Conservation (phyloP, 2,329 filamentous ascomycete species). For the Pezicula neosporulosa region DNA sequence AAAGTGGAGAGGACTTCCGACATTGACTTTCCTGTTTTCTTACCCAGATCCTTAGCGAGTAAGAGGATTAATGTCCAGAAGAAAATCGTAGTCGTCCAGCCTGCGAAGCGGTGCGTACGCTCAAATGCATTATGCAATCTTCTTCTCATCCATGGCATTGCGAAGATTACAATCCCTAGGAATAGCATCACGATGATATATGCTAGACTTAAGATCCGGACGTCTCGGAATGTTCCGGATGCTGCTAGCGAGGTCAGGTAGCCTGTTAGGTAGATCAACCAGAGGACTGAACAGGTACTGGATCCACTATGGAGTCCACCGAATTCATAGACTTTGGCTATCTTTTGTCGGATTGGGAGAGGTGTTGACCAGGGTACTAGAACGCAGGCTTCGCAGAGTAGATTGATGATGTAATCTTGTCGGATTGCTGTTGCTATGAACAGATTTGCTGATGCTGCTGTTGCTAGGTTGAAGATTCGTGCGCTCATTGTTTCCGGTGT, state of each 20-base stretch:
- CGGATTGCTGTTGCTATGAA: constrained; percentile 30
- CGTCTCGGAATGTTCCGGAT: background rate
- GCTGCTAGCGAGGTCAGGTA: constrained; percentile 3
- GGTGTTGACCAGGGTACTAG: constrained; percentile 40
- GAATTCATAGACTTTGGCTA: constrained; percentile 46
- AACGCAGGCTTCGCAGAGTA: constrained; percentile 40
- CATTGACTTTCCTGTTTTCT: background rate
- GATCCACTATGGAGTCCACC: constrained; percentile 48
- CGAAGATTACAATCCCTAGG: constrained; percentile 32
- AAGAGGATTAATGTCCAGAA: constrained; percentile 47
- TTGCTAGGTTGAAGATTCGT: background rate
- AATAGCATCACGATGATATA: background rate
- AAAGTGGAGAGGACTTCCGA: constrained; percentile 9
- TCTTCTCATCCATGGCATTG: constrained; percentile 46
- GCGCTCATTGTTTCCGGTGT: background rate
- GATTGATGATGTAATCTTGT: constrained; percentile 48
- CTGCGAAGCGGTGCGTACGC: constrained; percentile 50
- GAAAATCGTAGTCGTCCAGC: constrained; percentile 47
- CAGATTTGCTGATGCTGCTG: background rate
- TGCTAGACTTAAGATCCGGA: background rate
- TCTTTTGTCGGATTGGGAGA: constrained; percentile 39
- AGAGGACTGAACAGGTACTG: constrained; percentile 40
- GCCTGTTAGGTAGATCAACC: constrained; percentile 37
- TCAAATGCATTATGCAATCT: constrained; percentile 53
- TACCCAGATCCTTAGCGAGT: constrained; percentile 13